A percentile compares a stretch with the other conserved stretches of the same genome.
Evolutionary conservation across 192 early-diverging fungal genomes (phyloP).

Genomic region (Backusella tuberculispora): DNA sequence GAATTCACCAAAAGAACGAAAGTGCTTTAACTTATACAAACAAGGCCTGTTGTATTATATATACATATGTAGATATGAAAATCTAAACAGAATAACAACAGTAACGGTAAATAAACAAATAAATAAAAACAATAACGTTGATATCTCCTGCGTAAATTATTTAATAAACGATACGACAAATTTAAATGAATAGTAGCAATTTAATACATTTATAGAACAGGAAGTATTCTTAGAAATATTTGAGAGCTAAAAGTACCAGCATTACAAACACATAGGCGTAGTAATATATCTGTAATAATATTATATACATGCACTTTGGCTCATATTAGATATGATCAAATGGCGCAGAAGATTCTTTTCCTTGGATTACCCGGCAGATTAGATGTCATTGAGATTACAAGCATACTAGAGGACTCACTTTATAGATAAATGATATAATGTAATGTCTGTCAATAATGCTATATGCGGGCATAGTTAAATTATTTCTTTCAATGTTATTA

Average conservation of each 20-base stretch:
- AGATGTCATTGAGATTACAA: background rate
- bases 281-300: background rate
- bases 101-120: background rate
- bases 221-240: background rate
- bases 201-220: background rate
- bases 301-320: background rate
- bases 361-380: background rate
- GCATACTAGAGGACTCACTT: background rate
- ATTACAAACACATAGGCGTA: background rate
- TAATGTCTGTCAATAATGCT: background rate
- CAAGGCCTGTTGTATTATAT: background rate
- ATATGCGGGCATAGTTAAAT: background rate
- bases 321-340: conserved; percentile 1
- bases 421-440: conserved; percentile 1
- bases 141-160: background rate
- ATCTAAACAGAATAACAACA: background rate
- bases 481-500: background rate
- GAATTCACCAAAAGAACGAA: conserved; percentile 1
- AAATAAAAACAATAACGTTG: background rate
- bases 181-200: conserved; percentile 10
- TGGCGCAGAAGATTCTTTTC: background rate
- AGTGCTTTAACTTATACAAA: background rate
- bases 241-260: background rate
- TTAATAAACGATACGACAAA: background rate
- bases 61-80: background rate